These are phyloP conservation scores for Scutellaria minor DNA, from an alignment of 257 asterid genomes.

Conservation along the genomic window DNA sequence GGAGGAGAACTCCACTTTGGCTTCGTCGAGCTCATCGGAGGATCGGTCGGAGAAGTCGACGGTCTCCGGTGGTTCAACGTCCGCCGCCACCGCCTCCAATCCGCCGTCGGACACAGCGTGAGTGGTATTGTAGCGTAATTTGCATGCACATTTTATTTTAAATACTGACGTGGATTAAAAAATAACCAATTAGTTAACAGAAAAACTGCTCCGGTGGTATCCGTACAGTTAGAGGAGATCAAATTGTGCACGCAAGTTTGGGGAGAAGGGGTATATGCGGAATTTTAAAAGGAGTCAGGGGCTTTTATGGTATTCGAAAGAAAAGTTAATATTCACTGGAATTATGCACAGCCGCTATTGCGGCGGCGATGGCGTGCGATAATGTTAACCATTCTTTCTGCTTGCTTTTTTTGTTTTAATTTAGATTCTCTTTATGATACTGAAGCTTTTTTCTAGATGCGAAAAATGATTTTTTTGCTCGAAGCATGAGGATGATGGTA, in stretches of 20 bases:
- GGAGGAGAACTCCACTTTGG: slow-evolving; percentile 36
- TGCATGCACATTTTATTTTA: slow-evolving; percentile 37
- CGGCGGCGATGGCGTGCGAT: slow-evolving; percentile 79
- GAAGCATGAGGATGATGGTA: not conserved
- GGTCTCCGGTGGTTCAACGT: slow-evolving; percentile 46
- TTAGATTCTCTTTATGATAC: not conserved
- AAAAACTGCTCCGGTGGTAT: slow-evolving; percentile 34
- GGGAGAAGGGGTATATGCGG: slow-evolving; percentile 37
- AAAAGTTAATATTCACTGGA: slow-evolving; percentile 30
- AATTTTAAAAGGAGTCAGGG: slow-evolving; percentile 39
- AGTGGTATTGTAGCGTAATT: slow-evolving; percentile 44
- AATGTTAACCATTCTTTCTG: slow-evolving; percentile 22
- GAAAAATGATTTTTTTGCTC: not conserved
- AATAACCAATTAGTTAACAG: slow-evolving; percentile 23
- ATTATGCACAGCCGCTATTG: slow-evolving; percentile 60
- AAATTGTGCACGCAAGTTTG: slow-evolving; percentile 40
- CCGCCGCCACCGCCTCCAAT: slow-evolving; percentile 33
- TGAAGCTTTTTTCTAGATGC: not conserved
- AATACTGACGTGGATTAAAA: not conserved
- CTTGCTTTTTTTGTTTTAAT: not conserved
- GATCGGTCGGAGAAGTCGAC: slow-evolving; percentile 73
- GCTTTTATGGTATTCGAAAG: slow-evolving; percentile 38
- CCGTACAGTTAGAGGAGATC: slow-evolving; percentile 48
- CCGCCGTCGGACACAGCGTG: slow-evolving; percentile 70
- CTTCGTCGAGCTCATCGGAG: slow-evolving; percentile 73